Evolutionary conservation across 139 green algal genomes (phyloP), one percentile per base, ranked within the genome.

Genomic region (Picochlorum sp.): DNA sequence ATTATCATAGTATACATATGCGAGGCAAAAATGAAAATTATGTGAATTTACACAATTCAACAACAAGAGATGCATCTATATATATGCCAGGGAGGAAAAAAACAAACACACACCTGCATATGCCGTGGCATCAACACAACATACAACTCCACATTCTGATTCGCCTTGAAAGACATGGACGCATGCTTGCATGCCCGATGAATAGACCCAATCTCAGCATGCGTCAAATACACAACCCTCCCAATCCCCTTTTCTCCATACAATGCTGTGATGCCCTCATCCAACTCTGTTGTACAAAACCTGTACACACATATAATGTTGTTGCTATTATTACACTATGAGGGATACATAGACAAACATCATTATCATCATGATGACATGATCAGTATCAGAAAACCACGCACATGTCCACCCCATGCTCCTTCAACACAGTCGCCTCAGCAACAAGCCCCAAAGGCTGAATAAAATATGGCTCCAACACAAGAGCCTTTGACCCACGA

Each of bases 391-490:
- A 15, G 32, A 8, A 45, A 32, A 10, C 21, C 16, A 52, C 81
- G 64, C 68, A 92, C 87, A 82, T 82, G 26, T 77, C 76, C 2
- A 94, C 82, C n/a, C 89, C 89, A 64, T 96, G 89, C 73, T 96
- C 89, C 37, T 89, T 84, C 5, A 97, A 78, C 15, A 90, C 68
- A 1, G 87, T 58, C 3, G 70, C 70, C 4, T 86, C 73, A 9
- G 85, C 87, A 21, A 97, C 73, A 16, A 94, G 70, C 8, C 79
- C 70, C 32, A 97, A 77, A 3, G 88, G 83, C 2, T 83, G 79
- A 41, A 69, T 85, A 34, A 96, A 65, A 2, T 66, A 69, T 0
- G 80, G 75, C 66, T 97, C 90, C 24, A 97, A 76, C 15, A 97
- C 72, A 41, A 97, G 72, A 4, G 81, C 79, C 74, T 97, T 97